phyloP scores from a whole-genome alignment of 345 rosid species.

The Lumnitzera racemosa region DNA sequence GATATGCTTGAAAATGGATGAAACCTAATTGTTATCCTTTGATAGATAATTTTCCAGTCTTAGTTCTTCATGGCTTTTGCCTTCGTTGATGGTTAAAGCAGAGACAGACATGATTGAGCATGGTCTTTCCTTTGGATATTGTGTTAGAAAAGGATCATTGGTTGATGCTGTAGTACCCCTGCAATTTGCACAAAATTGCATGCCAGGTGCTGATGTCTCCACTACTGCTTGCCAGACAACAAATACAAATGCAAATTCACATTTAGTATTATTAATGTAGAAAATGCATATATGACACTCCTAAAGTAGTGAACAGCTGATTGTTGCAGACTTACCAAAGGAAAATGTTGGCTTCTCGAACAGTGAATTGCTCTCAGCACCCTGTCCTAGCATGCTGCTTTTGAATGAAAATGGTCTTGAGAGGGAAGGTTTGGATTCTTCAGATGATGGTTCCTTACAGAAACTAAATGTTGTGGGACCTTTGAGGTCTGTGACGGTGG shows the following conservation, averaged over 20 bases:
- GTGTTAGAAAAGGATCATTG: background rate
- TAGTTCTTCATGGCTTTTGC: conserved; percentile 4
- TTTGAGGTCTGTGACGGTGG: no score
- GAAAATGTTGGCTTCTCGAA: background rate
- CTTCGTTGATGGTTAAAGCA: background rate
- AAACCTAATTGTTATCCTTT: no score
- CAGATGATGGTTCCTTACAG: background rate
- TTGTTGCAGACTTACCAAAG: conserved; percentile 1
- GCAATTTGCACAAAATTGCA: no score
- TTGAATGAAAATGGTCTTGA: conserved; percentile 1
- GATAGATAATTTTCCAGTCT: conserved; percentile 2
- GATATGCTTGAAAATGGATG: no score
- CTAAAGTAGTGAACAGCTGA: no score
- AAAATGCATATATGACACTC: no score
- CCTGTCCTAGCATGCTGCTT: background rate
- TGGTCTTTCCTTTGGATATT: background rate
- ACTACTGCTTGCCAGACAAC: no score
- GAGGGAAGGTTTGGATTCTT: background rate
- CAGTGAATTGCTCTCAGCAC: background rate
- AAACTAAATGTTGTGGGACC: no score
- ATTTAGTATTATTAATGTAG: background rate
- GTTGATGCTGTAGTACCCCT: background rate
- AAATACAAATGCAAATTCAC: background rate
- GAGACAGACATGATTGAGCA: conserved; percentile 2
- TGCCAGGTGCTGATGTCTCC: no score